Evolutionary conservation across 2,329 filamentous ascomycete species (phyloP).

Genomic region (Aspergillus versicolor): DNA sequence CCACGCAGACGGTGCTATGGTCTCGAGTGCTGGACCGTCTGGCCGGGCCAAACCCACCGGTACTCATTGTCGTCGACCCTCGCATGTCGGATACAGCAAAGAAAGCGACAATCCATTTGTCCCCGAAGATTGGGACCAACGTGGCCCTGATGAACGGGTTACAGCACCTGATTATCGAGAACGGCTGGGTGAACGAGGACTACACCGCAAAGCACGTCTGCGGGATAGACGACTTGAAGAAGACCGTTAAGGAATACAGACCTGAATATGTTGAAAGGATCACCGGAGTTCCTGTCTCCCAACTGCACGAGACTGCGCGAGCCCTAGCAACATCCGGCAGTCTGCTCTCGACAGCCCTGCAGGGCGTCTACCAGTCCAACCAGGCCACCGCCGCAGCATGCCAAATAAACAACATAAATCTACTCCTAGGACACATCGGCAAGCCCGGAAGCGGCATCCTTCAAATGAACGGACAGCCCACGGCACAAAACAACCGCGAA

Average conservation of each 20-base stretch:
- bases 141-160: constrained; percentile 40
- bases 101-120: constrained; percentile 36
- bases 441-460: constrained; percentile 36
- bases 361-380: constrained; percentile 44
- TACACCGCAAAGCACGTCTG: constrained; percentile 31
- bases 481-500: constrained; percentile 43
- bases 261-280: constrained; percentile 35
- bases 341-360: constrained; percentile 39
- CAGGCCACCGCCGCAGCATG: constrained; percentile 42
- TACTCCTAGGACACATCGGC: constrained; percentile 37
- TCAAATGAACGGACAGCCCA: constrained; percentile 44
- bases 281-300: constrained; percentile 31
- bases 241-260: constrained; percentile 31
- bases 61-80: constrained; percentile 39
- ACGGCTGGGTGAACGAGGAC: constrained; percentile 35
- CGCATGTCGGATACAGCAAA: constrained; percentile 34
- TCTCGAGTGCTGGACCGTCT: constrained; percentile 36
- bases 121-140: constrained; percentile 38
- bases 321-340: constrained; percentile 33
- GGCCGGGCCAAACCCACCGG: constrained; percentile 34
- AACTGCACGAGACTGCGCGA: constrained; percentile 32
- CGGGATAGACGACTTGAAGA: constrained; percentile 27
- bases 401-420: constrained; percentile 44
- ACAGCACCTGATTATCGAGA: constrained; percentile 37
- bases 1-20: constrained; percentile 41